Conservation (phyloP, 202 grass and related monocot species). For the Miscanthus sacchariflorus region DNA sequence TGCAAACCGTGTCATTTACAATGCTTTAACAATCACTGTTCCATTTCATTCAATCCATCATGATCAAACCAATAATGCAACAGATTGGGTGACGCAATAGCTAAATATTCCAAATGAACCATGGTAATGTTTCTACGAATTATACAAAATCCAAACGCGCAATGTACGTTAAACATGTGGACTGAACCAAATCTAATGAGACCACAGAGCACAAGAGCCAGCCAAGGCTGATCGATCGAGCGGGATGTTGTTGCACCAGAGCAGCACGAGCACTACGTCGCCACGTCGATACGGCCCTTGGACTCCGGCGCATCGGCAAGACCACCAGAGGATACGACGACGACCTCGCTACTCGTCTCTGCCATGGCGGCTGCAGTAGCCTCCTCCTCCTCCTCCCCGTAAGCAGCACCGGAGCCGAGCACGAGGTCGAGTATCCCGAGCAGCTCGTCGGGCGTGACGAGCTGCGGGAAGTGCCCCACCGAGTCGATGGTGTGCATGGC, state of each 20-base stretch:
- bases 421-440: slow-evolving; percentile 59
- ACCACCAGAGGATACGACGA: background rate
- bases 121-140: no score
- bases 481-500: slow-evolving; percentile 58
- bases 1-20: background rate
- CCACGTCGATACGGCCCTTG: slow-evolving; percentile 29
- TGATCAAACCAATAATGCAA: slow-evolving; percentile 8
- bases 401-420: background rate
- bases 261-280: background rate
- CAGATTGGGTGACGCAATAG: background rate
- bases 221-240: background rate
- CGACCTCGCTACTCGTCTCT: background rate
- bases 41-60: background rate
- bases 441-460: slow-evolving; percentile 56
- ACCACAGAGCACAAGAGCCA: background rate
- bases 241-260: background rate
- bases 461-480: slow-evolving; percentile 79
- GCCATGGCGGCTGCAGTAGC: background rate
- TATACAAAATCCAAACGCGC: background rate
- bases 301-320: slow-evolving; percentile 5
- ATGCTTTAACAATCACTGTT: background rate
- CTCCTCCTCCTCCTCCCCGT: background rate
- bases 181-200: background rate
- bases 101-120: background rate
- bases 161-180: background rate